A percentile compares a stretch with the other conserved stretches of the same genome.
Conservation (phyloP, 192 early-diverging fungal species). For the Coemansia sp. region DNA sequence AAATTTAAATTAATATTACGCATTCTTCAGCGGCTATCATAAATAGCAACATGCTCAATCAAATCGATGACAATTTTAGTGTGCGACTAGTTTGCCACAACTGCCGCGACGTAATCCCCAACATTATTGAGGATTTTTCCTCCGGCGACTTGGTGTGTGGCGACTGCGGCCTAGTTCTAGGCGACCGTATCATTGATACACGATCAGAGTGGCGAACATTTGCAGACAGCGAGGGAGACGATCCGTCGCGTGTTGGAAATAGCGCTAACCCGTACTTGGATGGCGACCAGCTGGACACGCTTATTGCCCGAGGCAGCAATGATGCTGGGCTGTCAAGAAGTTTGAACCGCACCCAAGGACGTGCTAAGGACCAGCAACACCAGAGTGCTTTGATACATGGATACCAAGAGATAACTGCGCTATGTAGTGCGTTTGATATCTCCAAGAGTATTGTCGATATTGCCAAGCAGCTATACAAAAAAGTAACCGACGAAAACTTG, state of each 20-base stretch:
- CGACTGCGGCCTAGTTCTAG: conserved; percentile 89
- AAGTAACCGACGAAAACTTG: conserved; percentile 80
- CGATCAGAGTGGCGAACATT: conserved; percentile 89
- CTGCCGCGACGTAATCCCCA: conserved; percentile 78
- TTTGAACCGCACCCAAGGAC: conserved; percentile 41
- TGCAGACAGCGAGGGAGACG: conserved; percentile 41
- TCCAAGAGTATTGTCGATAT: conserved; percentile 75
- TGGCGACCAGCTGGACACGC: conserved; percentile 42
- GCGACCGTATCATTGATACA: conserved; percentile 93
- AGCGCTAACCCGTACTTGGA: conserved; percentile 34
- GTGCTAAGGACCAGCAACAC: conserved; percentile 67
- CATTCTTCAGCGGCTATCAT: background rate
- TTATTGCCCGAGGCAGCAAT: conserved; percentile 84
- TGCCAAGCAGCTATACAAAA: conserved; percentile 91
- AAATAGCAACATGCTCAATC: background rate
- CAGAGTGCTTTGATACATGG: conserved; percentile 74
- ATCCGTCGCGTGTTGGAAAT: conserved; percentile 45
- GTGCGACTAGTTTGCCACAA: conserved; percentile 59
- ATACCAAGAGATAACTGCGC: conserved; percentile 82
- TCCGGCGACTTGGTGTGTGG: conserved; percentile 93
- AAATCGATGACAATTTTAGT: background rate
- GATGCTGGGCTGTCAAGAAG: conserved; percentile 31
- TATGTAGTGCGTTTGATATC: conserved; percentile 80
- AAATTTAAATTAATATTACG: background rate
- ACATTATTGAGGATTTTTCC: conserved; percentile 92